Evolutionary conservation across 148 eudicot species (phyloP).

Genomic region (Rhododendron ferrugineum): DNA sequence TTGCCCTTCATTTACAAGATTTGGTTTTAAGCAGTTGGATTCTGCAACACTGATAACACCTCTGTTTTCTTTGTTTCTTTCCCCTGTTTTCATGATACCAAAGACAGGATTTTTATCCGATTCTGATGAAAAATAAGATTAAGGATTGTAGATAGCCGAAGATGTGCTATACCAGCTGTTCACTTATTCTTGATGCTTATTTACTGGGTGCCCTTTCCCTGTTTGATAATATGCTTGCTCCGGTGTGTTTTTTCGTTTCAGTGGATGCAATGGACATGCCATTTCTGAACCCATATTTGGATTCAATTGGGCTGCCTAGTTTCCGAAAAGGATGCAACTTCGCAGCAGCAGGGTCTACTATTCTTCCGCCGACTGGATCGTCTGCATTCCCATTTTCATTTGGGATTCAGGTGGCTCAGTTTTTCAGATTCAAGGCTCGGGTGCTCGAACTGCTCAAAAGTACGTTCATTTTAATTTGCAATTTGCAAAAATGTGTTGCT

Average conservation of each 20-base stretch:
- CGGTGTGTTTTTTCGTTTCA: slow-evolving; percentile 16
- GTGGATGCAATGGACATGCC: slow-evolving; percentile 96
- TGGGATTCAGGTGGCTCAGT: slow-evolving; percentile 79
- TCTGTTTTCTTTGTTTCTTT: not conserved
- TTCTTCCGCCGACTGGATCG: slow-evolving; percentile 68
- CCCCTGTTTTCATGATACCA: not conserved
- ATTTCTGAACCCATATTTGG: slow-evolving; percentile 77
- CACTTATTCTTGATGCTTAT: not conserved
- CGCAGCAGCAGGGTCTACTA: slow-evolving; percentile 81
- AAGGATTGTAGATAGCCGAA: not conserved
- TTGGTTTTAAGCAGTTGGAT: not conserved
- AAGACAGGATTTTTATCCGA: not conserved
- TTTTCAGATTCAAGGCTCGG: slow-evolving; percentile 69
- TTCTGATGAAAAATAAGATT: not conserved
- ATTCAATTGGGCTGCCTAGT: slow-evolving; percentile 63
- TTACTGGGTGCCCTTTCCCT: not conserved
- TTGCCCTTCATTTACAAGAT: not conserved
- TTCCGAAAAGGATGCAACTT: slow-evolving; percentile 74
- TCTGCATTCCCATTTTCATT: slow-evolving; percentile 92
- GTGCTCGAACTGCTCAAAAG: slow-evolving; percentile 52
- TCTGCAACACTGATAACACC: not conserved
- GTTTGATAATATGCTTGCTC: not conserved
- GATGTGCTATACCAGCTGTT: not conserved
- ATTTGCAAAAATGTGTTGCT: not conserved
- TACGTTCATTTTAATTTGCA: slow-evolving; percentile 15